phyloP scores from a whole-genome alignment of 1,284 basidiomycete genomes.

The Testicularia cyperi region DNA sequence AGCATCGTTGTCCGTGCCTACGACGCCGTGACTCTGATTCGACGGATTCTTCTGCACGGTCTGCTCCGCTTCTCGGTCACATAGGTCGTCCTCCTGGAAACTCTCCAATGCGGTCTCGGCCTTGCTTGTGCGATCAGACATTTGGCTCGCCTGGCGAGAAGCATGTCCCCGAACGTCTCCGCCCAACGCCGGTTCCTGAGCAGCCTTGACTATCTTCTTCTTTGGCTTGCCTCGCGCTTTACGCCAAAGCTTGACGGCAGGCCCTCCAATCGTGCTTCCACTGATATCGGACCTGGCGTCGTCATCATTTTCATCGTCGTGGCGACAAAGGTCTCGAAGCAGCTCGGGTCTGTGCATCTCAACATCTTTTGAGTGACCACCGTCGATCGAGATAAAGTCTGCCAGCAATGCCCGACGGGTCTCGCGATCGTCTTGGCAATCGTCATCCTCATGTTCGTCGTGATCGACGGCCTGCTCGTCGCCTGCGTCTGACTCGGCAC shows the following conservation, averaged over 20 bases:
- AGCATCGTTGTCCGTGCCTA: no score
- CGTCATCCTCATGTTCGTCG: constrained; percentile 13
- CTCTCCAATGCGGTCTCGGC: constrained; percentile 24
- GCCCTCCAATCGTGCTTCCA: constrained; percentile 43
- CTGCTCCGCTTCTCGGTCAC: background rate
- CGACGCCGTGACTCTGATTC: no score
- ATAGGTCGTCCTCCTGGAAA: constrained; percentile 1
- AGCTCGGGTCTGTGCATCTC: constrained; percentile 43
- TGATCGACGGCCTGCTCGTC: constrained; percentile 27
- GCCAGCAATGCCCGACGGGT: no score
- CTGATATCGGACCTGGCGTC: constrained; percentile 28
- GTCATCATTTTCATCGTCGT: constrained; percentile 9
- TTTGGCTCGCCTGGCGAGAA: constrained; percentile 9
- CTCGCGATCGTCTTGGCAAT: no score
- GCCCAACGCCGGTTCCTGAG: background rate
- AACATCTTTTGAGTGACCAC: background rate
- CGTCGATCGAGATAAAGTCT: constrained; percentile 11
- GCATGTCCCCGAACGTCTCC: background rate
- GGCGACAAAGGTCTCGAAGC: constrained; percentile 5
- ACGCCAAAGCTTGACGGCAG: constrained; percentile 38
- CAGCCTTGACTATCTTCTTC: constrained; percentile 6
- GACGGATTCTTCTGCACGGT: background rate
- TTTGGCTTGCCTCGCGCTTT: constrained; percentile 36
- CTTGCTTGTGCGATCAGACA: constrained; percentile 22
- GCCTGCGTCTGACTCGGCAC: constrained; percentile 16